A percentile compares a stretch with the other conserved stretches of the same genome.
Evolutionary conservation across 129 eudicot genomes (phyloP).

Genomic region (Gnaphalium uliginosum): DNA sequence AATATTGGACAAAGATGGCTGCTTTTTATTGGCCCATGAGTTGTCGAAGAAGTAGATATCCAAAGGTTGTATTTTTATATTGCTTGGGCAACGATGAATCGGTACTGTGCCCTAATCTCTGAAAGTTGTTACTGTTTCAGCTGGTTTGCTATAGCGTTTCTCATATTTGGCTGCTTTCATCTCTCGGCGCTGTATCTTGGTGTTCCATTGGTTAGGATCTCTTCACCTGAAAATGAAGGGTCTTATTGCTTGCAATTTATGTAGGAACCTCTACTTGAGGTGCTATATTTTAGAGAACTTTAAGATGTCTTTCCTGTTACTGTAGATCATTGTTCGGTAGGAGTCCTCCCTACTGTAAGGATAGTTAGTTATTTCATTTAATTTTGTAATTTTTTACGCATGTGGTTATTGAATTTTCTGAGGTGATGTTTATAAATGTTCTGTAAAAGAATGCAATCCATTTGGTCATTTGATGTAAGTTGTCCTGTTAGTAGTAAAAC

Average conservation of each 20-base stretch:
- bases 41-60: neutral
- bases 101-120: conserved; percentile 8
- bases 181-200: neutral
- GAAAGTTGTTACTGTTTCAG: conserved; percentile 23
- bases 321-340: neutral
- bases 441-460: conserved; percentile 1
- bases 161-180: conserved; percentile 7
- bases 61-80: neutral
- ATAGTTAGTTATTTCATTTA: neutral
- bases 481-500: neutral
- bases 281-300: conserved; percentile 4
- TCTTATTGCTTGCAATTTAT: neutral
- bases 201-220: conserved; percentile 13
- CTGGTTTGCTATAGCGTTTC: conserved; percentile 18
- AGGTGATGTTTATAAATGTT: neutral
- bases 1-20: neutral
- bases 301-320: conserved; percentile 14
- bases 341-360: conserved; percentile 11
- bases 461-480: neutral
- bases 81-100: neutral
- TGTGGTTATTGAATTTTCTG: neutral
- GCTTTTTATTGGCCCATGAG: neutral
- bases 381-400: neutral
- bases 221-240: conserved; percentile 9
- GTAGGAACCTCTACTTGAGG: conserved; percentile 9